A percentile compares a stretch with the other conserved stretches of the same genome.
Evolutionary conservation across 2,329 filamentous ascomycete species (phyloP).

Genomic region (Myriangium duriaei): DNA sequence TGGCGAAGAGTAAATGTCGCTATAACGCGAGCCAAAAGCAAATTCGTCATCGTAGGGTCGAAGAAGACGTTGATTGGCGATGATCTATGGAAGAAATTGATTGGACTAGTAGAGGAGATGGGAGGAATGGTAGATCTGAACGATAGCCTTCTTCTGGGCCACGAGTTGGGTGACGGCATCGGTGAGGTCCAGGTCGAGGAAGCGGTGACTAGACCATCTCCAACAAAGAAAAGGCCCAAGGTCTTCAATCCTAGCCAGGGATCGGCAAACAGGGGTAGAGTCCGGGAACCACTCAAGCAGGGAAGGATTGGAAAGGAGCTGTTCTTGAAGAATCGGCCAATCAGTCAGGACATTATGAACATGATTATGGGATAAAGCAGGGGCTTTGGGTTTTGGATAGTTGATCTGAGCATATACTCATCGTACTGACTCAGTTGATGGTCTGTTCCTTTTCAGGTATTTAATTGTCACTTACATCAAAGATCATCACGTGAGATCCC

Average conservation of each 20-base stretch:
- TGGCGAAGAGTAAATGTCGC: constrained; percentile 93
- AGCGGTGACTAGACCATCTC: constrained; percentile 10
- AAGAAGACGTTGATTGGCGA: constrained; percentile 57
- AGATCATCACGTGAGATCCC: too few relatives aligned
- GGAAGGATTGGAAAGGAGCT: constrained; percentile 6
- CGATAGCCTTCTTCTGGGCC: constrained; percentile 31
- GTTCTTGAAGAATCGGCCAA: constrained; percentile 18
- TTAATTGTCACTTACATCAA: too few relatives aligned
- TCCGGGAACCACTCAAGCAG: constrained; percentile 3
- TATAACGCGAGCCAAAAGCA: constrained; percentile 83
- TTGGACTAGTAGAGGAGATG: constrained; percentile 61
- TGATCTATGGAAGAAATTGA: constrained; percentile 65
- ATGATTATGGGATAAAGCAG: constrained; percentile 14
- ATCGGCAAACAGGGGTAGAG: constrained; percentile 3
- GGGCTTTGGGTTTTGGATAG: constrained; percentile 11
- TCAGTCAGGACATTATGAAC: constrained; percentile 9
- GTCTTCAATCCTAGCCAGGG: constrained; percentile 11
- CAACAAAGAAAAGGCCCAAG: constrained; percentile 2
- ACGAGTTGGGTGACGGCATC: constrained; percentile 42
- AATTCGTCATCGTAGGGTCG: constrained; percentile 79
- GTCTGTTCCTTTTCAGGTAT: too few relatives aligned
- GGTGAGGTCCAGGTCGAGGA: constrained; percentile 9
- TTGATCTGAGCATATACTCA: neutral
- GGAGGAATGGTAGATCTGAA: constrained; percentile 68
- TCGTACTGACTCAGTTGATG: too few relatives aligned